phyloP scores from a whole-genome alignment of 306 rosid species.

The Mimosa pudica region DNA sequence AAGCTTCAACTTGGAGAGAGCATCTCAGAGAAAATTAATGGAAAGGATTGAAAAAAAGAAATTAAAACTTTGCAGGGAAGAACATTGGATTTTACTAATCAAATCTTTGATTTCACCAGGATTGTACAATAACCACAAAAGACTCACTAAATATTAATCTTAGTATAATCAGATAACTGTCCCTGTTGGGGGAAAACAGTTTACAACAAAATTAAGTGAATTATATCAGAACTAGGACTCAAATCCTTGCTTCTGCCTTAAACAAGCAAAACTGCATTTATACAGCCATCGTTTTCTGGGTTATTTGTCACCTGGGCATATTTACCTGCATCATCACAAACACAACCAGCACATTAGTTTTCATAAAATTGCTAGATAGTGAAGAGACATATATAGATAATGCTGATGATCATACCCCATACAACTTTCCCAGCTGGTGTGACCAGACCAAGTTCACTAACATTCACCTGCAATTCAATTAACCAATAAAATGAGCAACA shows the following conservation, averaged over 20 bases:
- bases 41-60: not conserved
- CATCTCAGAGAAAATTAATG: too few relatives aligned
- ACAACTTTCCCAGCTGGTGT: constrained; percentile 98
- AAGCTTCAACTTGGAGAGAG: too few relatives aligned
- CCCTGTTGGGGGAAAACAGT: not conserved
- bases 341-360: constrained; percentile 11
- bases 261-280: constrained; percentile 87
- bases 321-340: constrained; percentile 62
- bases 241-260: constrained; percentile 34
- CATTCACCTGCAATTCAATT: constrained; percentile 72
- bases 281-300: constrained; percentile 94
- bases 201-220: not conserved
- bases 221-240: not conserved
- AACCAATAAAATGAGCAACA: constrained; percentile 1
- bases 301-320: constrained; percentile 94
- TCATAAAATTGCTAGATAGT: not conserved
- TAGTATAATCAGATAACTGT: constrained; percentile 5
- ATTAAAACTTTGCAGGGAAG: not conserved
- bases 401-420: constrained; percentile 68
- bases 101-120: not conserved
- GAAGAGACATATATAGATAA: not conserved
- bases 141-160: not conserved
- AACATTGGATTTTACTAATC: not conserved
- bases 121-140: not conserved
- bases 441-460: constrained; percentile 91